Evolutionary conservation across 202 grass and related monocot genomes (phyloP), one percentile per base, ranked within the genome.

Genomic region (Brachypodium distachyon): DNA sequence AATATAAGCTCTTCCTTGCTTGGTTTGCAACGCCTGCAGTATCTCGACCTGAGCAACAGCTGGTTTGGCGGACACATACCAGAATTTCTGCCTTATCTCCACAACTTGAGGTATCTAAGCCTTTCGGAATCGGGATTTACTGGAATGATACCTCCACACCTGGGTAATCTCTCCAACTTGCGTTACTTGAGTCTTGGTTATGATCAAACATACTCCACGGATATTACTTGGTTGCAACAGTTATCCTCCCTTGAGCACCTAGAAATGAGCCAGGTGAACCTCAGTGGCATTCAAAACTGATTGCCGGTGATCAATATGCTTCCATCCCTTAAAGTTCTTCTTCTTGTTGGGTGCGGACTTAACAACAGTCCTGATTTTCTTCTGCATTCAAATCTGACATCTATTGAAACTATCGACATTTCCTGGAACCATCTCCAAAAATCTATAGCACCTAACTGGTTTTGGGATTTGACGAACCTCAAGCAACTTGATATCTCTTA

Each of bases 171-270:
- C n/a, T n/a, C n/a, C n/a, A n/a, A n/a, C n/a, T n/a, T n/a, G n/a
- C n/a, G n/a, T n/a, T n/a, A n/a, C n/a, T n/a, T n/a, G n/a, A n/a
- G n/a, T n/a, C n/a, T n/a, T n/a, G n/a, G n/a, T n/a, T n/a, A n/a
- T n/a, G n/a, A n/a, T n/a, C n/a, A n/a, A n/a, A n/a, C n/a, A 11
- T 79, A 73, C 47, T 64, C 53, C 0, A 7, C 1, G 22, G 83
- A 80, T 41, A 33, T 85, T 21, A 10, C 46, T 29, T 85, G 83
- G 83, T 4, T 85, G 7, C 57, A 76, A 4, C 18, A 38, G 2
- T 28, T 89, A 12, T 65, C 26, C 9, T 79, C 46, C 0, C 70
- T 79, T 49, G 27, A 46, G n/a, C n/a, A 82, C 32, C 82, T 89
- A 2, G 18, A 66, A 12, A 53, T 89, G 71, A 26, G 0, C 0